Conservation (phyloP, 345 rosid species). For the Cochlearia excelsa region DNA sequence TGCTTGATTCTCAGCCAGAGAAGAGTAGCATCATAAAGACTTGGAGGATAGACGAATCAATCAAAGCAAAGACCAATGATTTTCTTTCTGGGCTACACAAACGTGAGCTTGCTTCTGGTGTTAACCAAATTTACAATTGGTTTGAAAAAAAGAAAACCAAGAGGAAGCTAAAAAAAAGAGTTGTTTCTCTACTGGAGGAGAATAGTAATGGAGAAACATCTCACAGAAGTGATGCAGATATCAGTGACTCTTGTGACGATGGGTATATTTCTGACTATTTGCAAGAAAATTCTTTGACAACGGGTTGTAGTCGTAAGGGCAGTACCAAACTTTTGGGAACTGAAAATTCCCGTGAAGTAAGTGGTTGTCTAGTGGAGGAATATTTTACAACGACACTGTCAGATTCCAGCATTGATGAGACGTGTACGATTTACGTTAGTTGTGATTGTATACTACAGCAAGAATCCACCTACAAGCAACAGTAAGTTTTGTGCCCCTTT, state of each 20-base stretch:
- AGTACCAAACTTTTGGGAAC: constrained; percentile 29
- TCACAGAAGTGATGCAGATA: constrained; percentile 39
- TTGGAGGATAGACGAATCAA: constrained; percentile 32
- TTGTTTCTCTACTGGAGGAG: constrained; percentile 48
- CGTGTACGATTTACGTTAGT: constrained; percentile 49
- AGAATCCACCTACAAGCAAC: constrained; percentile 51
- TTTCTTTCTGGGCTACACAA: constrained; percentile 36
- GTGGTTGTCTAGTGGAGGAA: constrained; percentile 55
- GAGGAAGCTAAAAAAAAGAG: constrained; percentile 58
- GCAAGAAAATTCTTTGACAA: constrained; percentile 28
- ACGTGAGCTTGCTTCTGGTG: constrained; percentile 41
- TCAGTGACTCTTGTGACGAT: constrained; percentile 33
- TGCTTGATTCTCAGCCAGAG: constrained; percentile 38
- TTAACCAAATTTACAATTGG: constrained; percentile 44
- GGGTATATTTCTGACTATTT: constrained; percentile 24
- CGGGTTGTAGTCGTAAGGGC: constrained; percentile 17
- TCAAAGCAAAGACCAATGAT: constrained; percentile 33
- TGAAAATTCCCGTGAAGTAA: constrained; percentile 35
- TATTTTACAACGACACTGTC: constrained; percentile 57
- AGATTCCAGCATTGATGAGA: constrained; percentile 56
- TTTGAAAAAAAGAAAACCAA: constrained; percentile 50
- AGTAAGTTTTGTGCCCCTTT: constrained; percentile 41
- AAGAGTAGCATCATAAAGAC: constrained; percentile 34
- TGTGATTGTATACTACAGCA: constrained; percentile 73
- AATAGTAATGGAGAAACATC: constrained; percentile 40